phyloP scores from a whole-genome alignment of 768 basidiomycete genomes.

The Rhodotorula sphaerocarpa region DNA sequence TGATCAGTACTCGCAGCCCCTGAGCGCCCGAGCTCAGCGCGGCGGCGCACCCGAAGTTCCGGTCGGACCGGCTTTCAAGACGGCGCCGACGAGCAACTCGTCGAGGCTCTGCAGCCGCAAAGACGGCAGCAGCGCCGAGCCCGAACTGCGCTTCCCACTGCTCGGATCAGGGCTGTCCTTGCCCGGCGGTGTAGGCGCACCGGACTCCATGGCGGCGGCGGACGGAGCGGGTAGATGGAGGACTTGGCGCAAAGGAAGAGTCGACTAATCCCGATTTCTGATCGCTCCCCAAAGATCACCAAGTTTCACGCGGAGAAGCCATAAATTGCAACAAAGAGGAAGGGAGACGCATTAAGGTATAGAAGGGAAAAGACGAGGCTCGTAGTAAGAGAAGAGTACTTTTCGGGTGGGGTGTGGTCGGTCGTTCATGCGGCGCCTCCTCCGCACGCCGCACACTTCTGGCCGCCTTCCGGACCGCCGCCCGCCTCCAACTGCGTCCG shows the following conservation, averaged over 20 bases:
- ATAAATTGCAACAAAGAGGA: neutral
- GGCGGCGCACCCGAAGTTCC: conserved; percentile 1
- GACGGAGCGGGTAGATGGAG: too few relatives aligned
- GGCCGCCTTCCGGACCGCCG: neutral
- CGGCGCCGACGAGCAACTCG: conserved; percentile 4
- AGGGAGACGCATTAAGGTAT: neutral
- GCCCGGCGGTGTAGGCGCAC: too few relatives aligned
- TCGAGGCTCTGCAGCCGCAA: conserved; percentile 3
- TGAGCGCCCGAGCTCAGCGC: neutral
- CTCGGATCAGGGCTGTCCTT: too few relatives aligned
- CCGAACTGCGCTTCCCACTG: too few relatives aligned
- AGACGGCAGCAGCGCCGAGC: neutral
- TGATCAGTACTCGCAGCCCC: neutral
- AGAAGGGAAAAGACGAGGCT: neutral
- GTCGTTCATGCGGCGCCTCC: too few relatives aligned
- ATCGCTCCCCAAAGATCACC: too few relatives aligned
- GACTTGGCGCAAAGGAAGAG: too few relatives aligned
- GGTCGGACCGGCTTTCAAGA: neutral
- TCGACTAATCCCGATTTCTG: too few relatives aligned
- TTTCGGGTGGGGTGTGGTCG: too few relatives aligned
- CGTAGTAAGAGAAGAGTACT: neutral
- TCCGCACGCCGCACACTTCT: neutral
- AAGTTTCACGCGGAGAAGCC: too few relatives aligned
- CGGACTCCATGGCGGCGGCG: too few relatives aligned
- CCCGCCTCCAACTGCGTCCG: conserved; percentile 1